These are phyloP conservation scores for Haplosporangium sp. DNA, from an alignment of 371 early-diverging fungal genomes.

Conservation along the genomic window DNA sequence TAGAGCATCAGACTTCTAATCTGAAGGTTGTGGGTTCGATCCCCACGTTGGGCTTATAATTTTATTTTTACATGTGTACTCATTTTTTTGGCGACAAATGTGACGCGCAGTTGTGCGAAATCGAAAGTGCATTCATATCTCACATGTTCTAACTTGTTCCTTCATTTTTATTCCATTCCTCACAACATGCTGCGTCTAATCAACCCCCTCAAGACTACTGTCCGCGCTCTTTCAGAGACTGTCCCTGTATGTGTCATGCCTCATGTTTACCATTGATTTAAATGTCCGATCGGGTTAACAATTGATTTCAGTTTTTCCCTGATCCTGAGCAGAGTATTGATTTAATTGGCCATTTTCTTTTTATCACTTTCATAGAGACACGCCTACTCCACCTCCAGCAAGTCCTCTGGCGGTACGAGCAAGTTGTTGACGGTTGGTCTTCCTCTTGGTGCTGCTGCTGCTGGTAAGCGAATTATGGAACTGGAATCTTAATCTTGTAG, in stretches of 20 bases:
- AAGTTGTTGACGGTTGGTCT: conserved; percentile 51
- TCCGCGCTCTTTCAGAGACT: conserved; percentile 15
- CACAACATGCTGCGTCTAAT: conserved; percentile 42
- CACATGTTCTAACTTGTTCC: too few relatives aligned
- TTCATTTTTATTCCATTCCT: conserved; percentile 3
- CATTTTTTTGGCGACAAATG: neutral
- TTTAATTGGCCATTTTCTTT: too few relatives aligned
- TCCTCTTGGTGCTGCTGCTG: conserved; percentile 40
- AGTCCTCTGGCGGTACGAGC: conserved; percentile 37
- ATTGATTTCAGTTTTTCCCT: neutral
- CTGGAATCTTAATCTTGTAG: neutral
- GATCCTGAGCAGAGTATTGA: too few relatives aligned
- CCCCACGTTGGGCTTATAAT: conserved; percentile 87
- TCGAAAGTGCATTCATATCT: too few relatives aligned
- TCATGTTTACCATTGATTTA: too few relatives aligned
- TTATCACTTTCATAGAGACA: conserved; percentile 17
- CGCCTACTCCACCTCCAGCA: conserved; percentile 44
- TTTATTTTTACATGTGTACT: too few relatives aligned
- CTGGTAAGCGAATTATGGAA: conserved; percentile 20
- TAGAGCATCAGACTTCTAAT: conserved; percentile 98
- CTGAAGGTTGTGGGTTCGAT: conserved; percentile 97
- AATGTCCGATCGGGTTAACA: neutral
- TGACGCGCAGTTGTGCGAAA: too few relatives aligned
- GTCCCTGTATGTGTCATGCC: conserved; percentile 27
- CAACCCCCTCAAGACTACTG: conserved; percentile 38